A percentile compares a stretch with the other conserved stretches of the same genome.
phyloP scores from a whole-genome alignment of 495 filamentous ascomycete genomes.

The Opeltia flavorubescens region DNA sequence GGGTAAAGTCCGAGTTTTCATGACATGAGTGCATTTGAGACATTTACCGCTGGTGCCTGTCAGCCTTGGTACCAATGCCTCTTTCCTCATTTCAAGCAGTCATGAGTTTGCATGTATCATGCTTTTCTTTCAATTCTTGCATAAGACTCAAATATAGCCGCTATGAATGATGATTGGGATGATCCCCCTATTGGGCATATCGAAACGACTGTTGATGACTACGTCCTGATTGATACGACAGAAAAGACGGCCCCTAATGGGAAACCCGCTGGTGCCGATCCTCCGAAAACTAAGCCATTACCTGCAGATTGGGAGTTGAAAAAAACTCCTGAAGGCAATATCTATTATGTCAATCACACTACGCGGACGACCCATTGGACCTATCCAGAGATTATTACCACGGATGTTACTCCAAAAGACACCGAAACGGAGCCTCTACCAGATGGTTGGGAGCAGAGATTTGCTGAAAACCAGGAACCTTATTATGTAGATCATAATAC shows the following conservation, averaged over 20 bases:
- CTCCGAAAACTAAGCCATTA: not conserved
- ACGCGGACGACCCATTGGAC: not conserved
- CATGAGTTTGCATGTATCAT: too few species aligned
- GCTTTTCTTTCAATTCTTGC: too few species aligned
- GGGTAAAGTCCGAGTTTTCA: too few species aligned
- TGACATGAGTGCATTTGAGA: too few species aligned
- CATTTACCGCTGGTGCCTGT: too few species aligned
- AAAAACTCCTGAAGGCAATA: not conserved
- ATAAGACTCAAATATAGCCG: too few species aligned
- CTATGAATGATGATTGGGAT: too few species aligned
- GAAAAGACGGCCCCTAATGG: not conserved
- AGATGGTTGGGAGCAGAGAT: not conserved
- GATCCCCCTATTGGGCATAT: too few species aligned
- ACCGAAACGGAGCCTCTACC: not conserved
- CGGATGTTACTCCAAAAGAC: not conserved
- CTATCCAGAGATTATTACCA: not conserved
- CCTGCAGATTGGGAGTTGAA: not conserved
- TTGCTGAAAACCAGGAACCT: not conserved
- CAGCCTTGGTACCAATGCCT: not conserved
- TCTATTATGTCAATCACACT: not conserved
- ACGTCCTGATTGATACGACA: not conserved
- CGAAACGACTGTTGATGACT: too few species aligned
- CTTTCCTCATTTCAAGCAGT: not conserved
- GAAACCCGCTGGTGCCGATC: not conserved
- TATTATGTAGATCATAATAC: constrained; percentile 2